Base-by-base conservation (phyloP, 2,329 filamentous ascomycete genomes). In the Colletotrichum acutatum region DNA sequence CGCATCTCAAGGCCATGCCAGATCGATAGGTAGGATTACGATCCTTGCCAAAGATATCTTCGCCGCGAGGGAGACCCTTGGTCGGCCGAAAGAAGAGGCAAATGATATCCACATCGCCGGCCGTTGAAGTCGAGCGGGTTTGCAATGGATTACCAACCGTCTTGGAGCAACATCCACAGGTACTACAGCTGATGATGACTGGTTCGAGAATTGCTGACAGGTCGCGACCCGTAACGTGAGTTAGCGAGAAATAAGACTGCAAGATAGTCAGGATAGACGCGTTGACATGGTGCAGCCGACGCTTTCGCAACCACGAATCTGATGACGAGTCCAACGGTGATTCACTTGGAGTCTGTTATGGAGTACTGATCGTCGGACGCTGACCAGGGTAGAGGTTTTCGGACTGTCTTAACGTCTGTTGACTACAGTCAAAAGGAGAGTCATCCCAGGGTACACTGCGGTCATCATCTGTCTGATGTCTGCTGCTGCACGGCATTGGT, bases 271-370 rank as follows among this genome's bases (percentile, higher is more conserved):
- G 42, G 32, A 11, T 34, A 52, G 53, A 72, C 66, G 59, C 69
- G 66, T 72, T n/a, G 56, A 5, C 65, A 53, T 42, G 12, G 14
- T 52, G 37, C 16, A 46, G n/a, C 11, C 14, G 30, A 52, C 42
- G 6, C 16, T 58, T 19, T 1, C 5, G 53, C 22, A 54, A n/a
- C 30, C 7, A 72, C 69, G 69, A 63, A 58, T 26, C 56, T 46
- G 69, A 16, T 72, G 69, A 72, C 69, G 69, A 72, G 59, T 59
- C 69, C 37, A 24, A 5, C 26, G 9, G 32, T 26, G 16, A 5
- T 42, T 34, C 46, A 19, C 24, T n/a, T 30, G 3, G 16, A 8
- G 16, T 5, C 37, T 24, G 28, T 34, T 52, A n/a, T n/a, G n/a
- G n/a, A n/a, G n/a, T n/a, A 26, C 42, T 24, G 26, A 26, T 53